These are phyloP conservation scores for Filobasidium wieringae DNA, from an alignment of 768 basidiomycete species.

Conservation along the genomic window DNA sequence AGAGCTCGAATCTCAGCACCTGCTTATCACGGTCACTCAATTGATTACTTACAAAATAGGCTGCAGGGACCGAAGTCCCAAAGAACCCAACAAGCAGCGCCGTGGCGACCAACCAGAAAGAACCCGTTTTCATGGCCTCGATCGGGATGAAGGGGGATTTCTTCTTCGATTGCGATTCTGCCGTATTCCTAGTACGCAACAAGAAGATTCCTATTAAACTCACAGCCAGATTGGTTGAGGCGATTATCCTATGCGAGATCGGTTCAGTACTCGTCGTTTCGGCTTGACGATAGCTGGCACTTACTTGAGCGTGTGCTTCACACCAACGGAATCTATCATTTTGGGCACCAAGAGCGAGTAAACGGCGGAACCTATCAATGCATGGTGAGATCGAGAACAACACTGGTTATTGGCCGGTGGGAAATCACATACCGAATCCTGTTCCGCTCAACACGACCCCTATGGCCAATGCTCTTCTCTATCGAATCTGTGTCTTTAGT, in stretches of 20 bases:
- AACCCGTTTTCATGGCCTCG: not conserved
- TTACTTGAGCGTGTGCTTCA: not conserved
- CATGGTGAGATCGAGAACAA: not conserved
- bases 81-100: not conserved
- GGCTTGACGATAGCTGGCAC: not conserved
- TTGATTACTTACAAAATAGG: not conserved
- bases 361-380: not conserved
- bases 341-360: not conserved
- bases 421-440: not conserved
- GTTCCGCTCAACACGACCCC: not conserved
- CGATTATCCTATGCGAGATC: not conserved
- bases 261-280: not conserved
- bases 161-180: not conserved
- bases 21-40: not conserved
- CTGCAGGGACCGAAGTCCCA: not conserved
- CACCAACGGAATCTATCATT: not conserved
- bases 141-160: not conserved
- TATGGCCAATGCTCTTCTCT: not conserved
- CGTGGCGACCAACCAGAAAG: not conserved
- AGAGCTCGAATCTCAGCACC: too few relatives aligned
- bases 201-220: not conserved
- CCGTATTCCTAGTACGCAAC: not conserved
- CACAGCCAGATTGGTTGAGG: not conserved
- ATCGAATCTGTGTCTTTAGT: not conserved
- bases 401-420: not conserved